These are phyloP conservation scores for Plasmodium cynomolgi DNA, from an alignment of 169 alveolate genomes.

Conservation along the genomic window DNA sequence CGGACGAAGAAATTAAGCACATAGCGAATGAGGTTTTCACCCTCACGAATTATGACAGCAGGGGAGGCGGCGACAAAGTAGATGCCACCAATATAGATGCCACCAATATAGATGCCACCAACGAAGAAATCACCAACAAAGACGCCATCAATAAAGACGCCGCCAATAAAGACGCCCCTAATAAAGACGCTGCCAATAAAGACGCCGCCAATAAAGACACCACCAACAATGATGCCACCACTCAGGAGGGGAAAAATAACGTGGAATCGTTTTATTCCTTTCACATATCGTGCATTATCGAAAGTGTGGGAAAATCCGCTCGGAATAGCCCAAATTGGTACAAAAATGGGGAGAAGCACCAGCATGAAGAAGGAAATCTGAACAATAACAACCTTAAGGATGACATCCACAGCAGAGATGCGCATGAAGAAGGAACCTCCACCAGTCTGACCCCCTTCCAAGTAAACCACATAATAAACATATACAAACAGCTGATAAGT, in stretches of 20 bases:
- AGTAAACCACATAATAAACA: slow-evolving; percentile 27
- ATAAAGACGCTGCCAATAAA: not conserved
- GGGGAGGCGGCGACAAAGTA: not conserved
- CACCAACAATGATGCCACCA: not conserved
- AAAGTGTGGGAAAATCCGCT: not conserved
- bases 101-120: not conserved
- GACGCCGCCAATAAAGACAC: not conserved
- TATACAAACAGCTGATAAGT: slow-evolving; percentile 43
- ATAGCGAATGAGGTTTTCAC: slow-evolving; percentile 14
- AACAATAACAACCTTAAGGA: not conserved
- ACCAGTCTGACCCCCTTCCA: not conserved
- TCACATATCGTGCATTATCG: slow-evolving; percentile 15
- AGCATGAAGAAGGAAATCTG: not conserved
- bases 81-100: not conserved
- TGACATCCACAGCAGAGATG: not conserved
- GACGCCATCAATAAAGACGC: not conserved
- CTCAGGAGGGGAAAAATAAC: not conserved
- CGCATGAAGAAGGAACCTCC: not conserved
- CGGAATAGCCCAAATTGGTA: not conserved
- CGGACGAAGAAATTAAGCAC: slow-evolving; percentile 59
- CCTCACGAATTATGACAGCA: not conserved
- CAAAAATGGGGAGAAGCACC: not conserved
- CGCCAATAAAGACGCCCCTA: not conserved
- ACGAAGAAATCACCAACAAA: too few species aligned
- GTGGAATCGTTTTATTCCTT: slow-evolving; percentile 22